Percentiles rank a stretch among this genome's conserved stretches.
Conservation (phyloP, 139 green algal genomes). For the Edaphochlamys debaryana region DNA sequence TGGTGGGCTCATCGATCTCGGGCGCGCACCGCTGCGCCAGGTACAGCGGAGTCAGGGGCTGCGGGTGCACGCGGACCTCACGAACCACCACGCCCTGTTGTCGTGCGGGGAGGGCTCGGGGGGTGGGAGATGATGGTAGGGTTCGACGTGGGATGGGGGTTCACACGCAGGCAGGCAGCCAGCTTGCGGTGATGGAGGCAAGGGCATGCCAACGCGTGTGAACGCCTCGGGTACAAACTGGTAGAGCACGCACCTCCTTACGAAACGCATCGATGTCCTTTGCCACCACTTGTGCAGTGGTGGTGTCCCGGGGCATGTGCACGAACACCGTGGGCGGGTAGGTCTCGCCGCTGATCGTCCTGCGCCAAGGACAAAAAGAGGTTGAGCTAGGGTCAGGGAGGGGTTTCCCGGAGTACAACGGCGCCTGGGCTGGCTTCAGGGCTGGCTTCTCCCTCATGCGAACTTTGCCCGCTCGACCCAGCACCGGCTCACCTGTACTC, state of each 20-base stretch:
- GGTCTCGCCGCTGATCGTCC: background rate
- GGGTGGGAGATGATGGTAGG: background rate
- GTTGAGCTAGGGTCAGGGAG: no score
- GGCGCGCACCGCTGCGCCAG: constrained; percentile 37
- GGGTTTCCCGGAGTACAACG: no score
- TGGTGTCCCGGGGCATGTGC: constrained; percentile 71
- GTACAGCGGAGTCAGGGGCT: constrained; percentile 42
- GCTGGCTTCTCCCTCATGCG: no score
- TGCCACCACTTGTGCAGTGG: constrained; percentile 42
- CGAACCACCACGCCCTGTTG: constrained; percentile 29
- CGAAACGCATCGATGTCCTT: constrained; percentile 29
- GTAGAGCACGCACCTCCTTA: background rate
- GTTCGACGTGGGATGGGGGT: background rate
- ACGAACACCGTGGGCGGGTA: constrained; percentile 71
- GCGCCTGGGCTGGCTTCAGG: no score
- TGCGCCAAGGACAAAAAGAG: no score
- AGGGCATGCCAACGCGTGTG: no score
- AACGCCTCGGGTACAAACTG: no score
- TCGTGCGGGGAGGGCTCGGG: background rate
- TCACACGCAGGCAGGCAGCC: background rate
- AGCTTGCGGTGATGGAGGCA: no score
- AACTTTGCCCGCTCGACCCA: no score
- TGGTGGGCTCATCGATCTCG: constrained; percentile 13
- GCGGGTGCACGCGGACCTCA: constrained; percentile 41
- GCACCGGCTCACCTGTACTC: background rate